Evolutionary conservation across 106 monocot genomes (phyloP).

Genomic region (Vanilla planifolia): DNA sequence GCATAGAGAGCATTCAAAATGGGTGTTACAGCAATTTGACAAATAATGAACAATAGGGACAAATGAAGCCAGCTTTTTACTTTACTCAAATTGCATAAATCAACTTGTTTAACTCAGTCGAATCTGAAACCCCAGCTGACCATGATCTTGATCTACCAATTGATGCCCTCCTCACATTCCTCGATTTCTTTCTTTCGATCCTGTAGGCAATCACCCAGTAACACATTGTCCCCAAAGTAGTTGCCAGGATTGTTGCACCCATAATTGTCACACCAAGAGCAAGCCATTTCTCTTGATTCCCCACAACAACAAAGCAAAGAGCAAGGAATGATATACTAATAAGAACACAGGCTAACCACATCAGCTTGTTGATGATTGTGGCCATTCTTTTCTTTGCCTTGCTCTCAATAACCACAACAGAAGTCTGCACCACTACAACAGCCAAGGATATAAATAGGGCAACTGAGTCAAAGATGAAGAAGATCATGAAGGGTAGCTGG

Average conservation of each 20-base stretch:
- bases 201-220: constrained; percentile 71
- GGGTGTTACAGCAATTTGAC: too few relatives aligned
- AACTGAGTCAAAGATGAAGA: constrained; percentile 82
- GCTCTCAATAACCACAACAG: constrained; percentile 75
- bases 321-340: constrained; percentile 70
- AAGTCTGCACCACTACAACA: constrained; percentile 92
- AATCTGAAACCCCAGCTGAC: too few relatives aligned
- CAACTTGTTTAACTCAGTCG: too few relatives aligned
- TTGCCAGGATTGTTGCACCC: constrained; percentile 54
- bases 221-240: constrained; percentile 66
- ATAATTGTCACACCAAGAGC: constrained; percentile 67
- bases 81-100: too few relatives aligned
- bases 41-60: too few relatives aligned
- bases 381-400: constrained; percentile 90
- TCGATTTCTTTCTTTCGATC: constrained; percentile 62
- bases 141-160: constrained; percentile 44
- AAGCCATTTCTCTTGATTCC: constrained; percentile 41
- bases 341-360: constrained; percentile 88
- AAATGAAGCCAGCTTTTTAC: too few relatives aligned
- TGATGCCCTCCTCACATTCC: constrained; percentile 40
- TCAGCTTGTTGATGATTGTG: constrained; percentile 90
- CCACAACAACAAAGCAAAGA: constrained; percentile 72
- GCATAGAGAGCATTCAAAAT: too few relatives aligned
- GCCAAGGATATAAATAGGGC: constrained; percentile 87
- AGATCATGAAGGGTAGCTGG: constrained; percentile 65